Percentiles rank a stretch among this genome's conserved stretches.
Evolutionary conservation across 495 filamentous ascomycete species (phyloP).

Genomic region (Chlorociboria aeruginascens): DNA sequence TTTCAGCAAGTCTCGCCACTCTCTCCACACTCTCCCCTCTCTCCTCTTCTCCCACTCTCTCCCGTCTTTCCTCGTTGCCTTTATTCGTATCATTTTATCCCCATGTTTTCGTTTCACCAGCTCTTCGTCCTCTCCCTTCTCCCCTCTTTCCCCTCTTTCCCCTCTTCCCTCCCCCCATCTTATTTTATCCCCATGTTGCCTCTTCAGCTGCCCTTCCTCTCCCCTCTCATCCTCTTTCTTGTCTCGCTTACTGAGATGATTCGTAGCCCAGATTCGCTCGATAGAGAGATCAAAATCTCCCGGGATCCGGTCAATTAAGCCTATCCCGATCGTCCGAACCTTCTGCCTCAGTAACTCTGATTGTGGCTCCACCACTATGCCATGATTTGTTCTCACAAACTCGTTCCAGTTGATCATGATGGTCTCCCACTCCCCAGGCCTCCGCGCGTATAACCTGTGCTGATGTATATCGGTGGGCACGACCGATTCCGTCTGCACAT

Average conservation of each 20-base stretch:
- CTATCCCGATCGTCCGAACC: constrained; percentile 74
- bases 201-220: constrained; percentile 26
- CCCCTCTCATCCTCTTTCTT: constrained; percentile 17
- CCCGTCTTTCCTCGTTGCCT: no score
- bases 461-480: constrained; percentile 92
- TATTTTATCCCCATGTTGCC: constrained; percentile 33
- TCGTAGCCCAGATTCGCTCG: constrained; percentile 75
- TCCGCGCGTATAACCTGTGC: constrained; percentile 75
- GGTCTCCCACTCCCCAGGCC: constrained; percentile 84
- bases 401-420: constrained; percentile 78
- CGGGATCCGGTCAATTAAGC: constrained; percentile 76
- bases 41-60: no score
- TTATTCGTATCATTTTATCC: no score
- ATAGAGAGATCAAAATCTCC: constrained; percentile 78
- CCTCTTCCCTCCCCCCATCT: constrained; percentile 25
- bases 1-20: no score
- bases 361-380: constrained; percentile 83
- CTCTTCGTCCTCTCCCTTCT: no score
- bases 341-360: constrained; percentile 73
- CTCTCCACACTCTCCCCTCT: no score
- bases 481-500: constrained; percentile 87
- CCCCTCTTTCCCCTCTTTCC: background rate
- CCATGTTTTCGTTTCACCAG: no score
- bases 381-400: constrained; percentile 90
- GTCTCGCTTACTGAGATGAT: constrained; percentile 34